These are phyloP conservation scores for Plasmopara halstedii DNA, from an alignment of 352 stramenopile genomes.

Conservation along the genomic window DNA sequence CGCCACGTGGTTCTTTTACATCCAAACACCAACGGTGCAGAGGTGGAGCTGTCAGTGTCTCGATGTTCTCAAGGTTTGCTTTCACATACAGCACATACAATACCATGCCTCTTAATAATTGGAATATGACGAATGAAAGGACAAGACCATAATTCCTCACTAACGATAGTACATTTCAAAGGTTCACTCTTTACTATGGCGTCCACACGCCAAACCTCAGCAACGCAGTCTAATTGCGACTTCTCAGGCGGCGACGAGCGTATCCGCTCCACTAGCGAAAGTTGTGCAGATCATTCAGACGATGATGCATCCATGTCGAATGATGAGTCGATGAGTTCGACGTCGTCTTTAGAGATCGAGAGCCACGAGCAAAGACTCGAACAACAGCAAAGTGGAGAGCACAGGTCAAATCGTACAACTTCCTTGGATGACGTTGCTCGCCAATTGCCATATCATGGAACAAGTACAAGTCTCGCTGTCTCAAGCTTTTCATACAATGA, in stretches of 20 bases:
- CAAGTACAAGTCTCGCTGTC: neutral
- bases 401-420: constrained; percentile 6
- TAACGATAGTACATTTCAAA: neutral
- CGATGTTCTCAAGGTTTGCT: constrained; percentile 83
- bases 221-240: constrained; percentile 1
- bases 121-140: neutral
- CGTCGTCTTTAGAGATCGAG: constrained; percentile 35
- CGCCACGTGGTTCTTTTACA: constrained; percentile 71
- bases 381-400: neutral
- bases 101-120: constrained; percentile 36
- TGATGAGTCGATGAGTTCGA: constrained; percentile 53
- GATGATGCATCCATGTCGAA: constrained; percentile 48
- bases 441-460: constrained; percentile 20
- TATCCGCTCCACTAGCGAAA: constrained; percentile 21
- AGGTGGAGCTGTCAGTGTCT: constrained; percentile 52
- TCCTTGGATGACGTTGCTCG: constrained; percentile 27
- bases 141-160: neutral
- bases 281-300: constrained; percentile 16
- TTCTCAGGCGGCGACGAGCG: constrained; percentile 19
- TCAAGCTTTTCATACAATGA: constrained; percentile 22
- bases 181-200: neutral
- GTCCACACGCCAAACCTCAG: constrained; percentile 3
- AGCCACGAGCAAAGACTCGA: constrained; percentile 9
- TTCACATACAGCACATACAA: constrained; percentile 85
- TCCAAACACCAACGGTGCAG: constrained; percentile 79